Evolutionary conservation across 306 rosid species (phyloP), one percentile per base, ranked within the genome.

Genomic region (Cajanus cajan): DNA sequence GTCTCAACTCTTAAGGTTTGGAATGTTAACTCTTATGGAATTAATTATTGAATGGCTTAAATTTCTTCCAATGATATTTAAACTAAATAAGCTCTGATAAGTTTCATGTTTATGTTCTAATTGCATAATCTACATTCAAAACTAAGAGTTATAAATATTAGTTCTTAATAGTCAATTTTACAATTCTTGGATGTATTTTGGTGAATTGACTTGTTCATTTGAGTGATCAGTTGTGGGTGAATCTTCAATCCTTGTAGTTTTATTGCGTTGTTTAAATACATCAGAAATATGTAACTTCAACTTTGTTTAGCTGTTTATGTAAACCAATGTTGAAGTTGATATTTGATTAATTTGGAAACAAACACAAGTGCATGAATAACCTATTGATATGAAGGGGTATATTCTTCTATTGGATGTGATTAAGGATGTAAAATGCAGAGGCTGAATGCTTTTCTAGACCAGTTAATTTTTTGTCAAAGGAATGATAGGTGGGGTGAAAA

Each of bases 91-190:
- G 25, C 33, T 15, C 8, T 68, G 19, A 21, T 63, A 34, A 21
- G 57, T 70, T 44, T 79, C 51, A 47, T 79, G 58, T 52, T 2
- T 75, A 24, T 84, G 47, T 61, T 74, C 45, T 69, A 10, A 64
- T 76, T 69, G 55, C 54, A 14, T 51, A 4, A 73, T 68, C 54
- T 50, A 28, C 51, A 10, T 28, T 48, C 12, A 47, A 4, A 78
- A 33, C 37, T 25, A 18, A 7, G 39, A 51, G 12, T 28, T 41
- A 55, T 11, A 65, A 10, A n/a, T 37, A 37, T 18, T 12, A 52
- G 55, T 34, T 75, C 68, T 52, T 71, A 34, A 28, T 36, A 24
- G 28, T 80, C 39, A 33, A 14, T 71, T 7, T 31, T 22, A 8
- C 39, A n/a, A 33, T 71, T 44, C 52, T 47, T 80, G 7, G 13